Percentiles rank a stretch among this genome's conserved stretches.
Conservation (phyloP, 1,139 yeast genomes). For the Wickerhamomyces sp. region DNA sequence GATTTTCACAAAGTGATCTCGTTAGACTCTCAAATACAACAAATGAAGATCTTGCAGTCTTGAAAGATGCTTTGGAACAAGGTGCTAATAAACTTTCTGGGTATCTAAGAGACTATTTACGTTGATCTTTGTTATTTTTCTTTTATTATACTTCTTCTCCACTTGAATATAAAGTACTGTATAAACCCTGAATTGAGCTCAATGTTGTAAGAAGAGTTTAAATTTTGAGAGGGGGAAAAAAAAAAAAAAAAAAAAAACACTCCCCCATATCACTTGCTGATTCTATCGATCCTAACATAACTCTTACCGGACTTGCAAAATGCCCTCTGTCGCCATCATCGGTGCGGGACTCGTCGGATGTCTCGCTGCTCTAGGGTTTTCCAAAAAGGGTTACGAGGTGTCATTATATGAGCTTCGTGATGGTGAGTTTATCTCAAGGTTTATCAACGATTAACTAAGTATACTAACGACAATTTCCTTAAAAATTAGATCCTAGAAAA, state of each 20-base stretch:
- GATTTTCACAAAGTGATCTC: conserved; percentile 23
- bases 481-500: conserved; percentile 22
- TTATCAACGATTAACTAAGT: neutral
- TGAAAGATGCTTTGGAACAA: conserved; percentile 90
- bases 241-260: no score
- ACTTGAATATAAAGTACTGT: no score
- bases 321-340: conserved; percentile 41
- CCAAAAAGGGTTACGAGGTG: conserved; percentile 68
- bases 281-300: no score
- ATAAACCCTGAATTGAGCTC: no score
- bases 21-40: conserved; percentile 64
- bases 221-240: no score
- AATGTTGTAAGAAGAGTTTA: no score
- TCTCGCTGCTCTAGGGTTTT: conserved; percentile 75
- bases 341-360: conserved; percentile 93
- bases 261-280: no score
- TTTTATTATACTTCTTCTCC: no score
- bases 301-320: no score
- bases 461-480: conserved; percentile 11
- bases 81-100: conserved; percentile 89
- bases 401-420: conserved; percentile 59
- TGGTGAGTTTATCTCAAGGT: conserved; percentile 32
- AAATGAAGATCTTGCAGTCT: conserved; percentile 80
- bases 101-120: conserved; percentile 75
- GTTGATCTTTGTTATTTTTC: conserved; percentile 30